Evolutionary conservation across 2,329 filamentous ascomycete genomes (phyloP).

Genomic region (Cercospora sesami): DNA sequence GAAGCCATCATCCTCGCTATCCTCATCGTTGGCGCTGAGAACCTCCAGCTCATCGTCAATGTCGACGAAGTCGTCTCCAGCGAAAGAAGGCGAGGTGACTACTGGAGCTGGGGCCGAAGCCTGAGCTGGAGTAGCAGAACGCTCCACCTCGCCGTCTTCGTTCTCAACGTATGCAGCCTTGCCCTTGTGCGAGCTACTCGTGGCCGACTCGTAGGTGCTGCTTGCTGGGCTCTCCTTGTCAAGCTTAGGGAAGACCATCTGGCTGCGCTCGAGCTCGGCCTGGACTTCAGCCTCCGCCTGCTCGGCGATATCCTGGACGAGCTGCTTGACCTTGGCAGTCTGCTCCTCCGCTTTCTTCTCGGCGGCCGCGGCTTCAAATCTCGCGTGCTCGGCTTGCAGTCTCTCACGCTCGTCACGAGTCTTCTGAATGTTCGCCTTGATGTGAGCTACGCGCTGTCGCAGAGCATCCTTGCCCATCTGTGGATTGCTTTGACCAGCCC

Average conservation of each 20-base stretch:
- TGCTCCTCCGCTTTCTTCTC: slow-evolving; percentile 35
- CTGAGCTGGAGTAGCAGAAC: slow-evolving; percentile 35
- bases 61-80: slow-evolving; percentile 49
- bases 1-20: slow-evolving; percentile 70
- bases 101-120: slow-evolving; percentile 18
- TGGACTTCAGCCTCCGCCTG: slow-evolving; percentile 35
- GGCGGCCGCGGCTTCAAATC: slow-evolving; percentile 35
- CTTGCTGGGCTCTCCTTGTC: slow-evolving; percentile 87
- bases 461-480: slow-evolving; percentile 28
- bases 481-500: slow-evolving; percentile 13
- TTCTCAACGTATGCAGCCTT: slow-evolving; percentile 60
- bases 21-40: slow-evolving; percentile 55
- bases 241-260: slow-evolving; percentile 96
- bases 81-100: slow-evolving; percentile 35
- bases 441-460: slow-evolving; percentile 35
- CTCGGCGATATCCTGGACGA: slow-evolving; percentile 38
- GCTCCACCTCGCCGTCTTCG: slow-evolving; percentile 57
- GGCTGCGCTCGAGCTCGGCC: slow-evolving; percentile 50
- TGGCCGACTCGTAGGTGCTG: slow-evolving; percentile 69
- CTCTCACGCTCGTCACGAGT: slow-evolving; percentile 36
- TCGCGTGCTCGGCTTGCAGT: slow-evolving; percentile 24
- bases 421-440: slow-evolving; percentile 38
- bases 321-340: slow-evolving; percentile 34
- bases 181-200: slow-evolving; percentile 36
- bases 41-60: slow-evolving; percentile 54